These are phyloP conservation scores for Davidsoniella australis DNA, from an alignment of 2,329 filamentous ascomycete species.

Conservation along the genomic window DNA sequence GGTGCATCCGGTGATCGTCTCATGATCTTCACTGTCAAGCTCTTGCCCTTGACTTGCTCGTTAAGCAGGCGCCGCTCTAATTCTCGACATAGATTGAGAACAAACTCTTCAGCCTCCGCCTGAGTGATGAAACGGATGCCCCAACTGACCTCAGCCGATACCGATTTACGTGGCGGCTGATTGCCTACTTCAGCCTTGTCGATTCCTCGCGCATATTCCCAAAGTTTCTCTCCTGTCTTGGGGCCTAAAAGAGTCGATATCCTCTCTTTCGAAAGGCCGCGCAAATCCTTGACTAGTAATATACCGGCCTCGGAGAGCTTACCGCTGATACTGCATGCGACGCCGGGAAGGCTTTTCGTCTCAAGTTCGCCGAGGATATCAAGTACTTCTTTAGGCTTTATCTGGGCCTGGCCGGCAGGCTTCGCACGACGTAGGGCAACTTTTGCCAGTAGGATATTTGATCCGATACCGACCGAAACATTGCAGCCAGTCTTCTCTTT, in stretches of 20 bases:
- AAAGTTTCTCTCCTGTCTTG: constrained; percentile 82
- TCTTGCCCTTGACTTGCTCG: constrained; percentile 71
- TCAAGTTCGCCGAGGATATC: constrained; percentile 60
- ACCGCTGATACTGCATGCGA: constrained; percentile 75
- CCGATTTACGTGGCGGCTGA: constrained; percentile 73
- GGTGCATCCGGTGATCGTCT: constrained; percentile 70
- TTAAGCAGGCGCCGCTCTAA: constrained; percentile 64
- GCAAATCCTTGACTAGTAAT: constrained; percentile 66
- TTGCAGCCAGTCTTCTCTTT: constrained; percentile 63
- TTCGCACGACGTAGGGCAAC: constrained; percentile 83
- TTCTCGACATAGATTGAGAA: constrained; percentile 70
- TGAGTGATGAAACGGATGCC: constrained; percentile 88
- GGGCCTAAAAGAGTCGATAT: constrained; percentile 61
- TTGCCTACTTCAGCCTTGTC: constrained; percentile 75
- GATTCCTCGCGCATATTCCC: constrained; percentile 79
- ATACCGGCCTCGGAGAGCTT: constrained; percentile 81
- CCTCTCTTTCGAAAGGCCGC: constrained; percentile 58
- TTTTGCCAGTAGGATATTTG: constrained; percentile 81
- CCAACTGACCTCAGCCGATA: constrained; percentile 96
- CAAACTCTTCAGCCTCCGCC: constrained; percentile 83
- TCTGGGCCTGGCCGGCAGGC: constrained; percentile 78
- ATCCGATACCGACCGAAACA: constrained; percentile 84
- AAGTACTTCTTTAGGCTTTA: constrained; percentile 65
- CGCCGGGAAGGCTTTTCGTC: constrained; percentile 71
- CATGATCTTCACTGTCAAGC: constrained; percentile 93